Percentiles rank a stretch among this genome's conserved stretches.
Evolutionary conservation across 148 eudicot genomes (phyloP).

Genomic region (Chenopodium berlandieri): DNA sequence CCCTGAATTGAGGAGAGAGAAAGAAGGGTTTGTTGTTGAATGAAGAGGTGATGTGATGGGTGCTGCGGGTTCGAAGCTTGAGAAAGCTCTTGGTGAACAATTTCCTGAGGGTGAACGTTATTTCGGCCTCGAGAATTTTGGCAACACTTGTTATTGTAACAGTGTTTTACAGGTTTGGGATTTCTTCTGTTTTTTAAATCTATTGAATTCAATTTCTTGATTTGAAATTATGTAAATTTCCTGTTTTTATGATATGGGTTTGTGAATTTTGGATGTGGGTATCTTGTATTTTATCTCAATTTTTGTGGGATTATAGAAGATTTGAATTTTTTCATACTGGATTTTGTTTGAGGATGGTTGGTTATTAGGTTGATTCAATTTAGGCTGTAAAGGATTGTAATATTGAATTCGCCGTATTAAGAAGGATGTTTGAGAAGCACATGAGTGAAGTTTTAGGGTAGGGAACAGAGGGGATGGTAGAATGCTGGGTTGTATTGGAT

Average conservation of each 20-base stretch:
- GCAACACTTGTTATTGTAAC: constrained; percentile 90
- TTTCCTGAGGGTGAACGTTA: constrained; percentile 90
- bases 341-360: neutral
- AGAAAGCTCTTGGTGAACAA: constrained; percentile 89
- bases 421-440: neutral
- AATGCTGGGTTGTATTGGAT: neutral
- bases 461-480: neutral
- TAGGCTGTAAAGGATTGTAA: neutral
- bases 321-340: constrained; percentile 2
- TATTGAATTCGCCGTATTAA: neutral
- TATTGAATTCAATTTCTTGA: neutral
- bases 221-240: neutral
- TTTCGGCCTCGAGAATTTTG: constrained; percentile 83
- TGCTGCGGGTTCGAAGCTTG: constrained; percentile 79
- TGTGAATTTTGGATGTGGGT: neutral
- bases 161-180: constrained; percentile 66
- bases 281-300: neutral
- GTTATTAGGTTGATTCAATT: neutral
- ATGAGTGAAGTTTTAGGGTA: neutral
- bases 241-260: constrained; percentile 1
- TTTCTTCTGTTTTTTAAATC: neutral
- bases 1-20: constrained; percentile 7
- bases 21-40: constrained; percentile 22
- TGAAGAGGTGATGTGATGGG: constrained; percentile 83
- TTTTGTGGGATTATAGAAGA: constrained; percentile 18